Evolutionary conservation across 768 basidiomycete species (phyloP).

Genomic region (Russula brevipes): DNA sequence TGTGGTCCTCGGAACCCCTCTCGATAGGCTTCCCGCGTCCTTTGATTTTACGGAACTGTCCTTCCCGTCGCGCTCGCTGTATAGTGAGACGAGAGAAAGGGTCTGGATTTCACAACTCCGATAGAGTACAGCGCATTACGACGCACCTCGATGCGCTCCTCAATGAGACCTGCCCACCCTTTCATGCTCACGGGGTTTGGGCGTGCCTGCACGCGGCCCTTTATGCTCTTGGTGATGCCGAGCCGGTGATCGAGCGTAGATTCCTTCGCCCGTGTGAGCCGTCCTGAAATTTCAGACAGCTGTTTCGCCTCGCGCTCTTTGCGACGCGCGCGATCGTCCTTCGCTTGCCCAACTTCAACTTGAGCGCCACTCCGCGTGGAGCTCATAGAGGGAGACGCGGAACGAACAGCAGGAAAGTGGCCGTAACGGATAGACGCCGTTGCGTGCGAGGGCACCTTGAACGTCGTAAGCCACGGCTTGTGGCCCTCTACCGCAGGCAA

Average conservation of each 20-base stretch:
- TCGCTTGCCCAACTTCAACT: conserved; percentile 27
- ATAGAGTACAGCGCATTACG: background rate
- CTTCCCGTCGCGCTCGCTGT: conserved; percentile 61
- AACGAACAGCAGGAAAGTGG: conserved; percentile 30
- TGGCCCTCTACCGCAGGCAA: conserved; percentile 53
- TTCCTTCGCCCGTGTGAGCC: conserved; percentile 62
- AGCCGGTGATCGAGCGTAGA: conserved; percentile 72
- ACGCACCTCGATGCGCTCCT: conserved; percentile 74
- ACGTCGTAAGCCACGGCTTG: conserved; percentile 66
- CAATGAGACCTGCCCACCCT: conserved; percentile 71
- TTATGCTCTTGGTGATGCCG: conserved; percentile 41
- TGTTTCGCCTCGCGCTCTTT: conserved; percentile 49
- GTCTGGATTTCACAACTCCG: background rate
- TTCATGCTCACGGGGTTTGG: conserved; percentile 59
- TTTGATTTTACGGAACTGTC: conserved; percentile 65
- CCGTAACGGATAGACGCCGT: conserved; percentile 51
- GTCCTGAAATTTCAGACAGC: conserved; percentile 46
- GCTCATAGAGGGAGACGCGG: conserved; percentile 14
- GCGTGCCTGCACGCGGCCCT: conserved; percentile 27
- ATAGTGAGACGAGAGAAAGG: background rate
- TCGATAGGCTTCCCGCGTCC: conserved; percentile 56
- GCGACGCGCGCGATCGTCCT: conserved; percentile 38
- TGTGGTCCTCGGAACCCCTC: conserved; percentile 42
- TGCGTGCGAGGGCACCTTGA: conserved; percentile 54
- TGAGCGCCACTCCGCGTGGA: background rate